Evolutionary conservation across 306 rosid species (phyloP).

Genomic region (Castanea mollissima): DNA sequence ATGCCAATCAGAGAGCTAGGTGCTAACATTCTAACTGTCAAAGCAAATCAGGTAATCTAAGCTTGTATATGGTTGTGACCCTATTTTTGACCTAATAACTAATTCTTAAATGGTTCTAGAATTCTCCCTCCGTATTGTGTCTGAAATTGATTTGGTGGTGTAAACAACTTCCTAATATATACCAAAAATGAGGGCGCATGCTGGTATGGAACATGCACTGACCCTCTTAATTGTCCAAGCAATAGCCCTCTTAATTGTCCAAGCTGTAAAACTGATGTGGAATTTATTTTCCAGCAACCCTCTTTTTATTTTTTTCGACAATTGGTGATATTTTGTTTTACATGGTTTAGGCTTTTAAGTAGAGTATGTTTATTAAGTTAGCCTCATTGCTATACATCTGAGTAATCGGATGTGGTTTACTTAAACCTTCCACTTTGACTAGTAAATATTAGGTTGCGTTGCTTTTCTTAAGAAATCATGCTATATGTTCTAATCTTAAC

Average conservation of each 20-base stretch:
- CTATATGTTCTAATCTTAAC: background rate
- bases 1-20: slow-evolving; percentile 98
- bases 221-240: background rate
- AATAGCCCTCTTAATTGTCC: background rate
- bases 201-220: background rate
- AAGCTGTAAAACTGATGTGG: background rate
- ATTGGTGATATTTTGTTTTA: too few species aligned
- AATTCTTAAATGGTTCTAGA: background rate
- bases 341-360: too few species aligned
- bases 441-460: too few species aligned
- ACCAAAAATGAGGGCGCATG: background rate
- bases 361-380: too few species aligned
- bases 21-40: slow-evolving; percentile 72
- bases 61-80: slow-evolving; percentile 3
- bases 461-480: background rate
- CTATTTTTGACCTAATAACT: background rate
- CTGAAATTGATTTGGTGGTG: background rate
- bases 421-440: too few species aligned
- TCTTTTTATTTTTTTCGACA: background rate
- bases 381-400: too few species aligned
- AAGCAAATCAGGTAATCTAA: slow-evolving; percentile 72
- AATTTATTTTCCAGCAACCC: background rate
- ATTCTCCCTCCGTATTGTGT: background rate
- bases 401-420: too few species aligned
- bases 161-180: background rate